Base-by-base conservation (phyloP, 2,329 filamentous ascomycete species). In the Beauveria caledonica region DNA sequence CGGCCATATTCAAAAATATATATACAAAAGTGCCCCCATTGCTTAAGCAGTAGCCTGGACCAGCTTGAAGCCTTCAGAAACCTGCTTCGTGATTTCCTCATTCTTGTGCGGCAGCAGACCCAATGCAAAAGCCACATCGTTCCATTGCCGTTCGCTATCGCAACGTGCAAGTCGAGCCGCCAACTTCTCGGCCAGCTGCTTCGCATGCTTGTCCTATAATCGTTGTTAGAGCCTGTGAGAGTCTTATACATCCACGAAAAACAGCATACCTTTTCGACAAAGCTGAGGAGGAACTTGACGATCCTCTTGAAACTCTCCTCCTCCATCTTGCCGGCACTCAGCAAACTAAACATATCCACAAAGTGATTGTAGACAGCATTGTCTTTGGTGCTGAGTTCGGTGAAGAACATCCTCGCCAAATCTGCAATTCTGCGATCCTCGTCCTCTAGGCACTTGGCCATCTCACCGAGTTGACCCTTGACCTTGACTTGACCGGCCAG, bases 361-460 rank as follows among this genome's bases (percentile, higher is more conserved):
- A 99, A 99, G 76, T 99, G 93, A 72, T 99, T 99, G 74, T 99
- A 99, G 2, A 99, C 91, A 2, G 94, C 94, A 70, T 99, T 99
- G 72, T 99, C 94, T 78, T 99, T 99, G 66, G 92, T 96, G 63
- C 92, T 92, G 60, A 99, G 82, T 74, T 99, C 94, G 0, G 91
- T 93, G 74, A 99, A 99, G 84, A 99, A 99, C 93, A 97, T 97
- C 62, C 91, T 83, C 15, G 92, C 90, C 69, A 99, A 82, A 70
- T 99, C 94, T 0, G 92, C 90, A 64, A 97, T 96, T 63, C 90
- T 85, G 74, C 92, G 92, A 70, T 99, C 95, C n/a, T 87, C 86
- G 69, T 99, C 94, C 74, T 99, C 94, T 33, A 99, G 82, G 66
- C 94, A 99, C 77, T 99, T 99, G 60, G 94, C 94, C 94, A 99